Base-by-base conservation (phyloP, 805 yeast species). In the Myxozyma vanderwaltii region DNA sequence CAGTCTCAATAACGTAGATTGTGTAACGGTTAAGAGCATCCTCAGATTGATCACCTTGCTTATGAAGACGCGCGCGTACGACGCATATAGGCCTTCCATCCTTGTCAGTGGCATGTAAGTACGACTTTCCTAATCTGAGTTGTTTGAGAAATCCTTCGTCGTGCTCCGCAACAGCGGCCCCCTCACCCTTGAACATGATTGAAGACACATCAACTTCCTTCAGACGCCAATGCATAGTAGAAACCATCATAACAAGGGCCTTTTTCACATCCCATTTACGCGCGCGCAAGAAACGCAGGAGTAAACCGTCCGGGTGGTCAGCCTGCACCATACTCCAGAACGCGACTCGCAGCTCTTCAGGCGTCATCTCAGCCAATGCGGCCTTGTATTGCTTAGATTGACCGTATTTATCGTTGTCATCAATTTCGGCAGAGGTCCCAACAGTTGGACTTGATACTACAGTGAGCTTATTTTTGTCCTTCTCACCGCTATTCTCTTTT, bases 201-300 rank as follows among this genome's bases (percentile, higher is more conserved):
- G 80, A 74, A 67, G 89, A 90, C 31, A 86, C 68, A 6, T 82
- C 76, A 56, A 79, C 78, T 62, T 82, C 87, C 43, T 79, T 77
- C 15, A 76, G 63, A 70, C 97, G 83, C 99, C 99, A 94, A 63
- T 82, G 82, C 77, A 94, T 97, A 75, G 97, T 91, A 63, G 82
- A 84, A 60, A 79, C 82, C 72, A 81, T 91, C 99, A 94, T 94
- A 62, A 80, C 83, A 70, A 81, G 81, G 29, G 99, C 88, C 69
- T 85, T 82, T 60, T 77, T 81, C 33, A 91, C 78, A 69, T 91
- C 97, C 71, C 94, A 94, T 80, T 91, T 91, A 76, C 99, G 85
- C 8, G 99, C 99, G 71, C 98, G 84, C 64, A 94, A 79, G 75
- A 94, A 94, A 68, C 99, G 85, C 63, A 86, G 74, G 70, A 79